Evolutionary conservation across 768 basidiomycete genomes (phyloP).

Genomic region (Sistotremastrum suecicum): DNA sequence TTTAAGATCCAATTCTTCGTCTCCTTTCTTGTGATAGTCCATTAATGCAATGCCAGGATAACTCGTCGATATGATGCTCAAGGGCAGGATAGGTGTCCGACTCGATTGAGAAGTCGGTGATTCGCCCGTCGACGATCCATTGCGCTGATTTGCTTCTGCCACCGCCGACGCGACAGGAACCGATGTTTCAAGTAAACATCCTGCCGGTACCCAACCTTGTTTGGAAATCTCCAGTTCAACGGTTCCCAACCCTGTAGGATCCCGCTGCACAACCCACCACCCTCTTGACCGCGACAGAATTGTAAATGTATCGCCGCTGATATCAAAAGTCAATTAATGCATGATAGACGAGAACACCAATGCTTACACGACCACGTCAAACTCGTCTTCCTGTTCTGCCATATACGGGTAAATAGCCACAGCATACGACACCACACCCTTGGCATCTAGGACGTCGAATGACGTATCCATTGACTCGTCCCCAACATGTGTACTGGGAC

Average conservation of each 20-base stretch:
- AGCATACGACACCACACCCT: slow-evolving; percentile 67
- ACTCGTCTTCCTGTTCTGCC: slow-evolving; percentile 97
- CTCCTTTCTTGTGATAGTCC: slow-evolving; percentile 91
- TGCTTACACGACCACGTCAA: slow-evolving; percentile 89
- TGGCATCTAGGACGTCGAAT: slow-evolving; percentile 2
- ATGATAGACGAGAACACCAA: slow-evolving; percentile 5
- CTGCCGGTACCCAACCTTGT: slow-evolving; percentile 97
- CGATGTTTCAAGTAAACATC: slow-evolving; percentile 86
- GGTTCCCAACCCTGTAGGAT: slow-evolving; percentile 70
- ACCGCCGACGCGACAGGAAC: slow-evolving; percentile 83
- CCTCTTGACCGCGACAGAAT: slow-evolving; percentile 90
- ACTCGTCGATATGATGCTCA: slow-evolving; percentile 91
- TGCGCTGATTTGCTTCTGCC: slow-evolving; percentile 62
- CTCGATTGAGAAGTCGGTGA: slow-evolving; percentile 18
- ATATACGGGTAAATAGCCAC: slow-evolving; percentile 98
- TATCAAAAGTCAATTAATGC: not conserved
- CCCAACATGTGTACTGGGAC: slow-evolving; percentile 8
- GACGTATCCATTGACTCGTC: slow-evolving; percentile 11
- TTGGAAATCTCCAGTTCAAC: slow-evolving; percentile 64
- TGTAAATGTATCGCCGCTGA: slow-evolving; percentile 83
- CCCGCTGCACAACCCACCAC: slow-evolving; percentile 98
- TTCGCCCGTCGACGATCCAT: slow-evolving; percentile 19
- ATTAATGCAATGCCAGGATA: slow-evolving; percentile 94
- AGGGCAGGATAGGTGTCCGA: slow-evolving; percentile 74
- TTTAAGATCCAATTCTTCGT: slow-evolving; percentile 77